Evolutionary conservation across 139 green algal genomes (phyloP), one percentile per base, ranked within the genome.

Genomic region (Chlamydomonas applanata): DNA sequence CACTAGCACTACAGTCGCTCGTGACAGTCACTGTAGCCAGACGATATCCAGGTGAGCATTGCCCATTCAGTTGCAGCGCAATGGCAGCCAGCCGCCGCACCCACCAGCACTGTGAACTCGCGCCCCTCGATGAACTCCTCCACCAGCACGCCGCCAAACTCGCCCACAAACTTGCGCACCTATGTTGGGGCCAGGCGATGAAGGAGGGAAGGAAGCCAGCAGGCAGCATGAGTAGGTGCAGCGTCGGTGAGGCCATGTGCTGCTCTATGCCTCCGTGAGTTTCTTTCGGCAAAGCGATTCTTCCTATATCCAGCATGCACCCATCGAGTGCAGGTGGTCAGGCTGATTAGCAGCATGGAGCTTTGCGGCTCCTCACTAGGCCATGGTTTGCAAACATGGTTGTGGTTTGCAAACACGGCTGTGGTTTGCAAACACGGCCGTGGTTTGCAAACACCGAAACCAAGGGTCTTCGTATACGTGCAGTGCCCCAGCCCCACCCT

Each of bases 71-170:
- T 5, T 62, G 53, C 53, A 62, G 4, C 24, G 13, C 53, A 29
- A 56, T 56, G 46, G 46, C 46, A 63, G 14, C 54, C 54, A 17
- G 5, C 16, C 16, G 5, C 59, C 17, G 11, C 14, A 4, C 59
- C 9, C 59, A 66, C 62, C 62, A 69, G 62, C 62, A 69, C 62
- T 4, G 62, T 69, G 62, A 69, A 69, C 62, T 83, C 77, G 0
- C 77, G 30, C 4, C 77, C 77, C 20, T 29, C 13, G 5, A 83
- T 73, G 65, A 83, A 83, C 54, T 83, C 65, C 77, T 83, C 77
- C 34, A 83, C 72, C 56, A 83, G 65, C 25, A 72, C 77, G 1
- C 72, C 72, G 4, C 77, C 77, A 46, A 63, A 79, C 16, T 53
- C 4, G 27, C 16, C 25, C 1, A 75, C 44, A 9, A 79, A 71